Percentiles rank a stretch among this genome's conserved stretches.
Evolutionary conservation across 352 stramenopile species (phyloP).

Genomic region (Globisporangium heterothallicum): DNA sequence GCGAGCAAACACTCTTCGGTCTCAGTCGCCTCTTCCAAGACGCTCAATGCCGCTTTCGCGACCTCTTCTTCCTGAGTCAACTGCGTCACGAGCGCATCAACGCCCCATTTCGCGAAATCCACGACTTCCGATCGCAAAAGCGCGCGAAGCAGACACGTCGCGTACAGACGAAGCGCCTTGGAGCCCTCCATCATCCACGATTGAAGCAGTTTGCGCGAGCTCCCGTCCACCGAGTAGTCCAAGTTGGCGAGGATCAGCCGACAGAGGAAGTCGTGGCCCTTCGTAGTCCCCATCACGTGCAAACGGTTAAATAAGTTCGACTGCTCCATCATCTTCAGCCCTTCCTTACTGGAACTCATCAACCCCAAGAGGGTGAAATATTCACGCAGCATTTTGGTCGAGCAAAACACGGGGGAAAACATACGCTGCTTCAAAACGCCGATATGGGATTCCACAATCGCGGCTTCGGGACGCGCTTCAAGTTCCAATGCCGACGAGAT

Average conservation of each 20-base stretch:
- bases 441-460: constrained; percentile 87
- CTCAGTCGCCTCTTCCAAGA: constrained; percentile 82
- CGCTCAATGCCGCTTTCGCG: constrained; percentile 79
- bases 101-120: constrained; percentile 86
- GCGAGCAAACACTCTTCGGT: constrained; percentile 76
- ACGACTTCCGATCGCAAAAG: constrained; percentile 80
- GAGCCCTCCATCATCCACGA: constrained; percentile 87
- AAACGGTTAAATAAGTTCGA: constrained; percentile 86
- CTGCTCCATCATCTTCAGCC: constrained; percentile 88
- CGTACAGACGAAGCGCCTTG: constrained; percentile 78
- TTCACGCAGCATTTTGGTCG: constrained; percentile 81
- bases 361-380: constrained; percentile 86
- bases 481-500: constrained; percentile 82
- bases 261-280: constrained; percentile 87
- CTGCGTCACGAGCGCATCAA: constrained; percentile 81
- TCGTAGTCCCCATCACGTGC: constrained; percentile 83
- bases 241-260: constrained; percentile 84
- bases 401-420: constrained; percentile 86
- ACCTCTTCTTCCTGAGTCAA: constrained; percentile 83
- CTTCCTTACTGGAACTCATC: constrained; percentile 88
- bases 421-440: constrained; percentile 82
- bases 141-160: constrained; percentile 77
- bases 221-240: constrained; percentile 85
- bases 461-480: constrained; percentile 77
- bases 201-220: constrained; percentile 79